Evolutionary conservation across 1,284 basidiomycete species (phyloP).

Genomic region (Paramarasmius palmivorus): DNA sequence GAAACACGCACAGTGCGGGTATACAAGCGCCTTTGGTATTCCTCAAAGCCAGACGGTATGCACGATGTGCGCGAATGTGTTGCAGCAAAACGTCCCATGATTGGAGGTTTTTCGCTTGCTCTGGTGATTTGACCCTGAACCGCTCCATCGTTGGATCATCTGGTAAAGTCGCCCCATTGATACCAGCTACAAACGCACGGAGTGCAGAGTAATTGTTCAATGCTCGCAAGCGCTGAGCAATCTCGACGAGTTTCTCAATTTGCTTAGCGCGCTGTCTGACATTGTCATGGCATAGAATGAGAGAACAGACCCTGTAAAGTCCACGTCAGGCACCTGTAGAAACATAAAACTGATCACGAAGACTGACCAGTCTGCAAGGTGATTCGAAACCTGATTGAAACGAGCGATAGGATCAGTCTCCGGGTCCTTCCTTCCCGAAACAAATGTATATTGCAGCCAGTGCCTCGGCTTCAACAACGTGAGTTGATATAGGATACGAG

Average conservation of each 20-base stretch:
- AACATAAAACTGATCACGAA: conserved; percentile 5
- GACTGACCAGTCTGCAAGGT: conserved; percentile 72
- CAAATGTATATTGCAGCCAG: conserved; percentile 76
- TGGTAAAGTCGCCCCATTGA: conserved; percentile 70
- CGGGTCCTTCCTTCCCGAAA: conserved; percentile 62
- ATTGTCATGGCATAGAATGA: conserved; percentile 79
- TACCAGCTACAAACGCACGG: conserved; percentile 81
- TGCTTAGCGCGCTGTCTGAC: conserved; percentile 63
- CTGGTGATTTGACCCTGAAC: conserved; percentile 60
- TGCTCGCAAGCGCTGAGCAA: conserved; percentile 66
- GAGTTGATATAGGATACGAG: conserved; percentile 1
- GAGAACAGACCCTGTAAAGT: conserved; percentile 64
- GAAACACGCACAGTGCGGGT: conserved; percentile 67
- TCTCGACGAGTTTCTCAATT: conserved; percentile 77
- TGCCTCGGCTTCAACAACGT: conserved; percentile 61
- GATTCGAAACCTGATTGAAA: conserved; percentile 73
- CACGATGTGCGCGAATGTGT: conserved; percentile 69
- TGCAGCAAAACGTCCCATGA: conserved; percentile 79
- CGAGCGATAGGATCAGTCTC: conserved; percentile 64
- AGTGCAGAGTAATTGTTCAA: conserved; percentile 81
- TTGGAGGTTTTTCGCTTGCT: conserved; percentile 67
- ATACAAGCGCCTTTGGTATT: conserved; percentile 82
- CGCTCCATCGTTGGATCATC: conserved; percentile 72
- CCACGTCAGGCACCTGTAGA: neutral
- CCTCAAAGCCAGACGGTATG: conserved; percentile 76